Conservation (phyloP, 2,329 filamentous ascomycete species). For the Fusarium sp. region DNA sequence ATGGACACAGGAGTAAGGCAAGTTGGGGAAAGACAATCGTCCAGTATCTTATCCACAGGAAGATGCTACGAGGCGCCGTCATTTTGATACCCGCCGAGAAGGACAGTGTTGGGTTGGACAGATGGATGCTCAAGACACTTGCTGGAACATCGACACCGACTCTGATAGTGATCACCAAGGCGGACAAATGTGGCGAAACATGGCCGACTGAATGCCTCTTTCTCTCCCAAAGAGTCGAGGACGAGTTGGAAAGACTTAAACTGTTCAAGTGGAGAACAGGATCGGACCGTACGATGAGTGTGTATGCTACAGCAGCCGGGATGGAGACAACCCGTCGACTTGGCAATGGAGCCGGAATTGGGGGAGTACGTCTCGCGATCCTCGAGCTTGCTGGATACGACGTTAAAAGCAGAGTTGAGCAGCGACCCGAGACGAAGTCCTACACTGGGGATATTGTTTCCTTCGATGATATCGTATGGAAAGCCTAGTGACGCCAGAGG, state of each 20-base stretch:
- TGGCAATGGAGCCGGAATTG: conserved; percentile 54
- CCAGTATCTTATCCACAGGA: conserved; percentile 62
- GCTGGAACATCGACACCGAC: conserved; percentile 59
- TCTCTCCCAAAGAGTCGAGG: conserved; percentile 45
- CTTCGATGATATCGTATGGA: conserved; percentile 56
- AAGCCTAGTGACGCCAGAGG: conserved; percentile 29
- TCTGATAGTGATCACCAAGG: conserved; percentile 67
- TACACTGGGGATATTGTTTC: conserved; percentile 54
- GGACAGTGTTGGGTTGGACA: conserved; percentile 62
- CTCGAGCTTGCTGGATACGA: conserved; percentile 56
- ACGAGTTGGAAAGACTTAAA: conserved; percentile 36
- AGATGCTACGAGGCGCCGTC: conserved; percentile 63
- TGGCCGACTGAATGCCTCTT: conserved; percentile 47
- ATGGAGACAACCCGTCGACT: conserved; percentile 49
- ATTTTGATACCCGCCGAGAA: conserved; percentile 67
- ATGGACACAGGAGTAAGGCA: conserved; percentile 59
- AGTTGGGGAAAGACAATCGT: conserved; percentile 66
- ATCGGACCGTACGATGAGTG: conserved; percentile 45
- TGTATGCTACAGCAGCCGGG: conserved; percentile 55
- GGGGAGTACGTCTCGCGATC: conserved; percentile 54
- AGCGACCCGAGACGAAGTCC: conserved; percentile 51
- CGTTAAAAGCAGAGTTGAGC: conserved; percentile 47
- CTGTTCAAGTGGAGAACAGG: conserved; percentile 44
- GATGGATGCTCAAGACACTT: conserved; percentile 60
- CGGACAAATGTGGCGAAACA: conserved; percentile 59